Base-by-base conservation (phyloP, 2,329 filamentous ascomycete genomes). In the Alternaria rosae region DNA sequence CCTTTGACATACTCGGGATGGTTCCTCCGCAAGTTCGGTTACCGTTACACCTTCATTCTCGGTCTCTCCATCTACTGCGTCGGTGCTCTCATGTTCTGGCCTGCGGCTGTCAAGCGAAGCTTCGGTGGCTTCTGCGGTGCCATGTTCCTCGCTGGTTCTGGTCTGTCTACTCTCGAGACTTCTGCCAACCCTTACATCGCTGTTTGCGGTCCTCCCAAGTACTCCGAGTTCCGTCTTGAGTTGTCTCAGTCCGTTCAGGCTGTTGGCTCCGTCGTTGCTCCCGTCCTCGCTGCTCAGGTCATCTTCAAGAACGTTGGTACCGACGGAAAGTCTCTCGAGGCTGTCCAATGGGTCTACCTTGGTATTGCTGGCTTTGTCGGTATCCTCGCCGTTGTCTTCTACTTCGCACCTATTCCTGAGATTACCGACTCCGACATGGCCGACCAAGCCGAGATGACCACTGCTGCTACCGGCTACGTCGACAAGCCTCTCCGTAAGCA, bases 31-130 rank as follows among this genome's bases (percentile, higher is more conserved):
- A 86, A 87, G 60, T 92, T 90, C 53, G 92, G 92, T 4, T 95
- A 93, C 81, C 91, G 92, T 68, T 88, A 88, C 43, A 92, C 91
- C 0, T 94, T 95, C 70, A 94, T 95, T 62, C 84, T 89, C 26
- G 92, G 91, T 38, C 83, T 93, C 7, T 83, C 80, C 59, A 84
- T 93, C 45, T 92, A 92, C 76, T 86, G 84, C 62, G 85, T 89
- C 70, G 85, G 86, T 66, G 92, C 91, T 35, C 87, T 94, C 66
- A 92, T 93, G 80, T 94, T 94, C 80, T 95, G 92, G 92, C 92
- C 92, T 0, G 91, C 89, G 2, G 91, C 90, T 8, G 87, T 94
- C 10, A 86, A 92, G 61, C 85, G 85, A 45, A 91, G 88, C 15
- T 94, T 93, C 72, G 87, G 85, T 25, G 92, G 91, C 9, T 94